phyloP scores from a whole-genome alignment of 441 rosid species.

The Breynia disticha region DNA sequence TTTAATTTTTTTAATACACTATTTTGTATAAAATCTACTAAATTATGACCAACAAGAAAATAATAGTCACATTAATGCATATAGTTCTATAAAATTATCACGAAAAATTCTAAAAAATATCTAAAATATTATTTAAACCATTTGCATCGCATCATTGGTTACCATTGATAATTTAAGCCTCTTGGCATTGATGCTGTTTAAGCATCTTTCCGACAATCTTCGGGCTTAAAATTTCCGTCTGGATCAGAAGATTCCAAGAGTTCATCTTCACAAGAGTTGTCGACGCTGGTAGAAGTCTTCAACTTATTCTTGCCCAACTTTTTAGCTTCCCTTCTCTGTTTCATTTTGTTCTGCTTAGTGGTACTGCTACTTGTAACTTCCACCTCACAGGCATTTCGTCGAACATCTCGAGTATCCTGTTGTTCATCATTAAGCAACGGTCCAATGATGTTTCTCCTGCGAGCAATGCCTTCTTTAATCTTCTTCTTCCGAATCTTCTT shows the following conservation, averaged over 20 bases:
- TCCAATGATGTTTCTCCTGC: constrained; percentile 42
- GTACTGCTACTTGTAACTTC: background rate
- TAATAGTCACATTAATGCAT: no score
- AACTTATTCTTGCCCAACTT: constrained; percentile 29
- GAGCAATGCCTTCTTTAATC: constrained; percentile 47
- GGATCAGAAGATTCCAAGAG: constrained; percentile 6
- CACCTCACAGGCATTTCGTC: constrained; percentile 34
- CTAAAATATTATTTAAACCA: no score
- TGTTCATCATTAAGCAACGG: constrained; percentile 31
- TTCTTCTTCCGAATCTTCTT: constrained; percentile 58
- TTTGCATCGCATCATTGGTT: no score
- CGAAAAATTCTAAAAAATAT: no score
- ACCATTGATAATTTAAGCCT: no score
- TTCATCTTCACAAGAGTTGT: background rate
- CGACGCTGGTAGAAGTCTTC: constrained; percentile 10
- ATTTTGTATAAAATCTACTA: no score
- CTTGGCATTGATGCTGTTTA: no score
- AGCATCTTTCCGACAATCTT: background rate
- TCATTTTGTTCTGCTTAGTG: constrained; percentile 29
- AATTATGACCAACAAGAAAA: no score
- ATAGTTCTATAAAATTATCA: no score
- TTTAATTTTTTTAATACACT: no score
- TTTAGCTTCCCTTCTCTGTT: constrained; percentile 48
- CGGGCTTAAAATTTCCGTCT: no score
- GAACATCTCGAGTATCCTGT: constrained; percentile 29